Percentiles rank a stretch among this genome's conserved stretches.
phyloP scores from a whole-genome alignment of 2,329 filamentous ascomycete species.

The Talaromyces amestolkiae region DNA sequence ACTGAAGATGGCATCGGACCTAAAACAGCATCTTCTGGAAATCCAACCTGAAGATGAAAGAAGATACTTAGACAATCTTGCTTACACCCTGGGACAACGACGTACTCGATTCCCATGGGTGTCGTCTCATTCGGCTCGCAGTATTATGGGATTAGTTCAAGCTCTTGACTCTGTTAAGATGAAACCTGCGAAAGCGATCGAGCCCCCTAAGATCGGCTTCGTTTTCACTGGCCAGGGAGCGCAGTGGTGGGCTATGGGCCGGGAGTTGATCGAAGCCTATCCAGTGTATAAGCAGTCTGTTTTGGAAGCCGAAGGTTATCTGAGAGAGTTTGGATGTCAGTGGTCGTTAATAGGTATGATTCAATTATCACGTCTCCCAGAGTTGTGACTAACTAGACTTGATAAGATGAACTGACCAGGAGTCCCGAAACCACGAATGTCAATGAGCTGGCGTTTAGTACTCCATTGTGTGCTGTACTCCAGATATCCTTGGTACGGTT shows the following conservation, averaged over 20 bases:
- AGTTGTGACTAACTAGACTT: neutral
- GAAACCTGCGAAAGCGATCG: slow-evolving; percentile 20
- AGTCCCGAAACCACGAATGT: neutral
- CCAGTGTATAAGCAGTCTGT: slow-evolving; percentile 9
- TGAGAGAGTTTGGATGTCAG: neutral
- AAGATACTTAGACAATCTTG: neutral
- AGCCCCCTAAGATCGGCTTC: slow-evolving; percentile 18
- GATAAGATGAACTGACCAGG: neutral
- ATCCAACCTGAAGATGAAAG: neutral
- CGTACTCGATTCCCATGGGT: neutral
- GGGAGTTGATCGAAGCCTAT: slow-evolving; percentile 22
- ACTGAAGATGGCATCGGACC: neutral
- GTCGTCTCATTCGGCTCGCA: slow-evolving; percentile 33
- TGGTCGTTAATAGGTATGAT: neutral
- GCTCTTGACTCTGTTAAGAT: slow-evolving; percentile 28
- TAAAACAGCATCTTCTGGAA: neutral
- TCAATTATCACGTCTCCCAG: neutral
- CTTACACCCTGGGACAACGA: neutral
- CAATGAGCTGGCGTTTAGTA: neutral
- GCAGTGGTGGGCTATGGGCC: slow-evolving; percentile 31
- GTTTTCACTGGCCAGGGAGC: slow-evolving; percentile 36
- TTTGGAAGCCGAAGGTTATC: neutral
- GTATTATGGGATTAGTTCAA: slow-evolving; percentile 48
- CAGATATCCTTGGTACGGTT: slow-evolving; percentile 1
- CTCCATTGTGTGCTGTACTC: neutral